Base-by-base conservation (phyloP, 2,329 filamentous ascomycete genomes). In the Talaromyces verruculosus region DNA sequence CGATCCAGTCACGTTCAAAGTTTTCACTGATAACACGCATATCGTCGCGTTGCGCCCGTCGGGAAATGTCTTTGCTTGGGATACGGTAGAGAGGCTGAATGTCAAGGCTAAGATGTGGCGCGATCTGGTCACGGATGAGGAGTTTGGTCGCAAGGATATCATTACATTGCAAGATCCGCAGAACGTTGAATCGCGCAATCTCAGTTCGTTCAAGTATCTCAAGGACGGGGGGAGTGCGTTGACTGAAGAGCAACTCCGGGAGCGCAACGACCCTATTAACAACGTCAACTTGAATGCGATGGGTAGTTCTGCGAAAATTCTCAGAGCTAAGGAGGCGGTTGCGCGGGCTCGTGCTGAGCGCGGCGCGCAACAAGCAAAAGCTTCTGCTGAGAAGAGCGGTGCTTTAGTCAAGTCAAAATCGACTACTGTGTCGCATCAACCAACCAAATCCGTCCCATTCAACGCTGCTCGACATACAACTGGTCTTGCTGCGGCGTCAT, bases 11-110 rank as follows among this genome's bases (percentile, higher is more conserved):
- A 97, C 93, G 0, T 98, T 91, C 84, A 99, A 99, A 78, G 91
- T 96, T 49, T 92, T 99, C 74, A 99, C 95, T 57, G 93, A 99
- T 77, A 98, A 98, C 78, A 98, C 95, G 3, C 95, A 98, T 78
- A 92, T 99, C 66, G 92, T 98, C 55, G 94, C 93, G 17, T 84
- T 99, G 69, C 85, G 88, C 65, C 90, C 84, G 64, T 94, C 93
- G 66, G 94, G 94, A 60, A 99, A 99, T 79, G 95, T 97, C 4
- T 99, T 98, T 76, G 89, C 93, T 0, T 97, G 90, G 87, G 96
- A 99, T 74, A 99, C 96, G 1, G 88, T 99, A 43, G 92, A 98
- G 79, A 87, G 91, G 72, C 87, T 99, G 81, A 99, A 99, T 77
- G 90, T 99, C 79, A 98, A 98, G 82, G 85, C 92, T 60, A 98